A percentile compares a stretch with the other conserved stretches of the same genome.
phyloP scores from a whole-genome alignment of 106 monocot genomes.

The Dendrobium catenatum region DNA sequence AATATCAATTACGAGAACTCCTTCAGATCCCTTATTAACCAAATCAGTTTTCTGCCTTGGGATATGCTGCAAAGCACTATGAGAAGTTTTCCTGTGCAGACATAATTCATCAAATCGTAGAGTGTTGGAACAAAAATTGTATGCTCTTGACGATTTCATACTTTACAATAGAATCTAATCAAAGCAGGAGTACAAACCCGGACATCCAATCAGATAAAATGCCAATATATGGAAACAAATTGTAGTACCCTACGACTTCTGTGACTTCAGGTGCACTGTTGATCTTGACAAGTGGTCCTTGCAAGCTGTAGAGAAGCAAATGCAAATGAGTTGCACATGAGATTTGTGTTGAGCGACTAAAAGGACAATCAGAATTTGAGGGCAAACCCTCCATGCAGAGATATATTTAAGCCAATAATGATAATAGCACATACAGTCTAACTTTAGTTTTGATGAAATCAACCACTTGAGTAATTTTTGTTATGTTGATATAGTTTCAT shows the following conservation, averaged over 20 bases:
- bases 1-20: background rate
- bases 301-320: conserved; percentile 29
- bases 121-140: background rate
- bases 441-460: background rate
- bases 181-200: conserved; percentile 19
- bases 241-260: conserved; percentile 30
- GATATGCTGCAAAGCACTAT: conserved; percentile 4
- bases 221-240: conserved; percentile 35
- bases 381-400: background rate
- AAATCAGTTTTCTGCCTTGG: background rate
- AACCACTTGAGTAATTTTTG: background rate
- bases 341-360: background rate
- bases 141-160: background rate
- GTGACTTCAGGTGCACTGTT: conserved; percentile 15
- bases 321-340: background rate
- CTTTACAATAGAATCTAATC: background rate
- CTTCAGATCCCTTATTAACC: background rate
- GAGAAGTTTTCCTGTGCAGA: conserved; percentile 19
- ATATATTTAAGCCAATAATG: background rate
- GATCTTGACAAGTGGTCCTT: conserved; percentile 26
- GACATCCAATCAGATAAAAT: conserved; percentile 31
- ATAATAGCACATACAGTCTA: background rate
- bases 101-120: conserved; percentile 1
- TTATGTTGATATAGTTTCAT: background rate
- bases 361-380: background rate